phyloP scores from a whole-genome alignment of 1,284 basidiomycete species.

The Pulchroboletus neoregius region DNA sequence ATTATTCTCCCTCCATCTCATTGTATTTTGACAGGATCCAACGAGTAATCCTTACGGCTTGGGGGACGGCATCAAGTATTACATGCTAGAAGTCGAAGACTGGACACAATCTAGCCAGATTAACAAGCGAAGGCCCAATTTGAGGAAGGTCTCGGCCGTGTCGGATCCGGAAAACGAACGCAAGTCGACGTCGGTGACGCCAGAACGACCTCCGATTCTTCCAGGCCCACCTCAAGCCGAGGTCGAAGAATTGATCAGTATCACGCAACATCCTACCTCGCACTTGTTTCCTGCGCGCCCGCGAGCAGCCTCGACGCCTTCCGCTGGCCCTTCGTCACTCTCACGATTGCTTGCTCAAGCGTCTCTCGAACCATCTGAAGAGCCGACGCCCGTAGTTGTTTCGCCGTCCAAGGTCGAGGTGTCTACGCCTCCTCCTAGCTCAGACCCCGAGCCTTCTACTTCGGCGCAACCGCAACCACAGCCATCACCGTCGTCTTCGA shows the following conservation, averaged over 20 bases:
- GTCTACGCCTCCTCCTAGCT: conserved; percentile 2
- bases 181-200: conserved; percentile 38
- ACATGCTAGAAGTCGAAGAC: conserved; percentile 90
- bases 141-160: conserved; percentile 47
- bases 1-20: conserved; percentile 10
- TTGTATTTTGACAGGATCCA: conserved; percentile 49
- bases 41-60: conserved; percentile 75
- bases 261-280: conserved; percentile 57
- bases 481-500: conserved; percentile 33
- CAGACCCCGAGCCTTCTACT: not conserved
- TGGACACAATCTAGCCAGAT: conserved; percentile 72
- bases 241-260: conserved; percentile 62
- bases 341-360: conserved; percentile 74
- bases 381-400: conserved; percentile 27
- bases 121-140: conserved; percentile 56
- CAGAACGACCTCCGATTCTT: conserved; percentile 29
- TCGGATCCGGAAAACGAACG: conserved; percentile 34
- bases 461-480: conserved; percentile 2
- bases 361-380: conserved; percentile 37
- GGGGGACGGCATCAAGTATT: conserved; percentile 88
- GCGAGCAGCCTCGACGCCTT: conserved; percentile 64
- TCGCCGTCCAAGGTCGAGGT: conserved; percentile 24
- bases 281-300: conserved; percentile 58
- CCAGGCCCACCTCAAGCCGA: conserved; percentile 60
- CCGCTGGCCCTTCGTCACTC: conserved; percentile 67